These are phyloP conservation scores for Blastobotrys aristatus DNA, from an alignment of 1,139 yeast genomes.

Conservation along the genomic window DNA sequence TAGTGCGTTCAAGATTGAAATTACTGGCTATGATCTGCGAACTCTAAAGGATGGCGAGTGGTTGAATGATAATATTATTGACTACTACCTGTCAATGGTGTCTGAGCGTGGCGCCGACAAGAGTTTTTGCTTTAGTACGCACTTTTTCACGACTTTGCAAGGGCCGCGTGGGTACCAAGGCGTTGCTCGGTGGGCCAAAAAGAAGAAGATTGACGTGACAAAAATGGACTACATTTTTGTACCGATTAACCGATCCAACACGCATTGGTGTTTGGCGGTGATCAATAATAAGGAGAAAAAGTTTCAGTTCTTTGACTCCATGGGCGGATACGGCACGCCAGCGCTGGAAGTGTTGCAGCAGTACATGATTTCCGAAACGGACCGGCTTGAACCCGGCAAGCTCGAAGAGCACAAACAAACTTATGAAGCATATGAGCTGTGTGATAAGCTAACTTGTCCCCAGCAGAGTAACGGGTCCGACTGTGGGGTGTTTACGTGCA, in stretches of 20 bases:
- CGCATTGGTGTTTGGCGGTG: constrained; percentile 92
- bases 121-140: constrained; percentile 77
- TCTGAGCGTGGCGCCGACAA: constrained; percentile 41
- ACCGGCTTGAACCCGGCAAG: constrained; percentile 26
- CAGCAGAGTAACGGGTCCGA: constrained; percentile 88
- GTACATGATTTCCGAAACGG: constrained; percentile 37
- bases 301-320: constrained; percentile 74
- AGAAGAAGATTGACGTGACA: constrained; percentile 67
- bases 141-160: constrained; percentile 70
- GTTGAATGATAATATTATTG: constrained; percentile 90
- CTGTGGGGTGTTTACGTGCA: constrained; percentile 92
- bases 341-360: constrained; percentile 52
- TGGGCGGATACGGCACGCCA: constrained; percentile 49
- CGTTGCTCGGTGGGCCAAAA: constrained; percentile 85
- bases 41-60: constrained; percentile 70
- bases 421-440: constrained; percentile 27
- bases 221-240: constrained; percentile 62
- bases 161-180: constrained; percentile 65
- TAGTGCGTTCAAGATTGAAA: constrained; percentile 50
- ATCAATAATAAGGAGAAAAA: constrained; percentile 56
- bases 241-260: constrained; percentile 75
- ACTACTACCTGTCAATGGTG: constrained; percentile 65
- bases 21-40: constrained; percentile 59
- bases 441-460: constrained; percentile 53
- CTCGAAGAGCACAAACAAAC: constrained; percentile 36